phyloP scores from a whole-genome alignment of 495 filamentous ascomycete genomes.

The Hyaloscypha bicolor region DNA sequence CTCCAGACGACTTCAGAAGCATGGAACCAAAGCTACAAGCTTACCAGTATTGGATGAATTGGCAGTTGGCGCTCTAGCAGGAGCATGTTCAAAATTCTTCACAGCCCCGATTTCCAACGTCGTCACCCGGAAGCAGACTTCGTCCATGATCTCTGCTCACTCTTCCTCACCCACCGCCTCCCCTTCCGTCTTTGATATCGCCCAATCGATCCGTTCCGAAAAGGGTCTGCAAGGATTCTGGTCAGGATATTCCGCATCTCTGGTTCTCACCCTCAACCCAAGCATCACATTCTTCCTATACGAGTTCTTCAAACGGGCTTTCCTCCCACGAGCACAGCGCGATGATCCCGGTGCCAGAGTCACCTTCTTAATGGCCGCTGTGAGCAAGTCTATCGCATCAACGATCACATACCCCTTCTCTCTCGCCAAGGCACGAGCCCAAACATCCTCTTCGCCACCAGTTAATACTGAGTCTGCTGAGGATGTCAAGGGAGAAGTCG shows the following conservation, averaged over 20 bases:
- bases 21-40: constrained; percentile 44
- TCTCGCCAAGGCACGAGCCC: constrained; percentile 76
- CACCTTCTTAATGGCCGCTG: constrained; percentile 71
- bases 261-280: constrained; percentile 85
- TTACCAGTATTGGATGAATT: constrained; percentile 75
- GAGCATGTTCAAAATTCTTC: constrained; percentile 74
- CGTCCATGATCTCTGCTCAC: constrained; percentile 46
- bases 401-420: constrained; percentile 85
- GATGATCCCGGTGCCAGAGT: constrained; percentile 50
- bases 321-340: constrained; percentile 53
- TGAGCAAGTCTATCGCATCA: constrained; percentile 79
- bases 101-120: constrained; percentile 85
- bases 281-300: constrained; percentile 85
- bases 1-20: constrained; percentile 54
- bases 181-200: constrained; percentile 58
- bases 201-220: constrained; percentile 64
- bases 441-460: constrained; percentile 48
- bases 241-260: constrained; percentile 83
- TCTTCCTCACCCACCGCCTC: constrained; percentile 19
- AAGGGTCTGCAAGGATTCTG: constrained; percentile 81
- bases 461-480: constrained; percentile 20
- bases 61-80: constrained; percentile 73
- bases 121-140: constrained; percentile 79
- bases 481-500: constrained; percentile 12
- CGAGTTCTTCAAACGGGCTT: constrained; percentile 61